These are phyloP conservation scores for Zygoascus sp. DNA, from an alignment of 1,139 yeast species.

Conservation along the genomic window DNA sequence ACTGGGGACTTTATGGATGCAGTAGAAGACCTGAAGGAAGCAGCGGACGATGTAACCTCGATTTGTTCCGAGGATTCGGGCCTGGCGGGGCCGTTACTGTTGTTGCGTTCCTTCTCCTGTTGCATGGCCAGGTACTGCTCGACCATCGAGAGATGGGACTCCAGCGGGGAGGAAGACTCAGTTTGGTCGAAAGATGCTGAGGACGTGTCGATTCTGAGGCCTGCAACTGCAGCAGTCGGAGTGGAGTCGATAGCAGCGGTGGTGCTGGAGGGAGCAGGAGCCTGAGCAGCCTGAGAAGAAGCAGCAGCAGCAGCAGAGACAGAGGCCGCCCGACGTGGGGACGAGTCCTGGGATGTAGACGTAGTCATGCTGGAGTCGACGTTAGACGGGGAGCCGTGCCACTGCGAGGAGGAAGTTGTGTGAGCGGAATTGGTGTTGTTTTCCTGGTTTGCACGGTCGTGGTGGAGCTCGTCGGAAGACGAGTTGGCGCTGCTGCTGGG, in stretches of 20 bases:
- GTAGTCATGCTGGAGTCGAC: constrained; percentile 4
- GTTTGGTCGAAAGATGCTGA: background rate
- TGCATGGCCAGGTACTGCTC: constrained; percentile 13
- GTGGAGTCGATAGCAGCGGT: too few species aligned
- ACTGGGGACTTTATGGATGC: constrained; percentile 17
- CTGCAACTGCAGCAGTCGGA: background rate
- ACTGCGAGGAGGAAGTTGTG: background rate
- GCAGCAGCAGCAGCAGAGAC: background rate
- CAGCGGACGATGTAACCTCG: constrained; percentile 10
- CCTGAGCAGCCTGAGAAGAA: too few species aligned
- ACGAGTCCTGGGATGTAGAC: constrained; percentile 2
- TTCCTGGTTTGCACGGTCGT: background rate
- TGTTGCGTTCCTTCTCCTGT: constrained; percentile 6
- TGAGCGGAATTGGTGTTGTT: background rate
- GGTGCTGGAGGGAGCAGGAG: too few species aligned
- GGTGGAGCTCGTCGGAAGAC: background rate
- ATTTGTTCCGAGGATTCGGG: background rate
- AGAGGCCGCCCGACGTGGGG: background rate
- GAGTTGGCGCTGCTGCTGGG: background rate
- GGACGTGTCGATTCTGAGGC: background rate
- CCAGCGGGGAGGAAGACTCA: constrained; percentile 6
- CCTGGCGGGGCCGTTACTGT: constrained; percentile 1
- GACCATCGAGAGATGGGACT: constrained; percentile 11
- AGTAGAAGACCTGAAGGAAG: constrained; percentile 19
- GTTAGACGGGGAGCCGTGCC: constrained; percentile 5